Base-by-base conservation (phyloP, 2,329 filamentous ascomycete genomes). In the Penicillium hesseltinei region DNA sequence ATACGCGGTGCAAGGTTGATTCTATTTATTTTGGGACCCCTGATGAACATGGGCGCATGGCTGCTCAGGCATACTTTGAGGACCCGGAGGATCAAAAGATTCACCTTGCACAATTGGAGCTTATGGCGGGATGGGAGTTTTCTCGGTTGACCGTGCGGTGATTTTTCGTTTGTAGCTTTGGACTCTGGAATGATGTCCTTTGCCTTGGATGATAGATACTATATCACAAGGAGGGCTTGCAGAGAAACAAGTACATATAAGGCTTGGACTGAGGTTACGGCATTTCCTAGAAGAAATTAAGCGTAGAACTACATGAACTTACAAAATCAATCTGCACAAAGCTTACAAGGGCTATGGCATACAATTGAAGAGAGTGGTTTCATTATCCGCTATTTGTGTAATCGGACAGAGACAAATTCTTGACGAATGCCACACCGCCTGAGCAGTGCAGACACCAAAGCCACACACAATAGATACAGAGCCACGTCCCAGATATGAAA, bases 1-100 rank as follows among this genome's bases (percentile, higher is more conserved):
- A 61, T 39, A 55, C 58, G 36, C n/a, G 56, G 11, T 62, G 60
- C 27, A 50, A 59, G 29, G 52, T 59, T 36, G 58, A 61, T 55
- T 56, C 56, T 4, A 27, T 43, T 11, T 59, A 61, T 39, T 61
- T 62, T 42, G 15, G 27, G 23, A 17, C 9, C 5, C 23, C 44
- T 5, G 45, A 47, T 19, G 35, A 50, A n/a, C 33, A 11, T 27
- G 51, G 10, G 15, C 19, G 11, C 9, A 13, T 49, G n/a, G n/a
- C 33, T 27, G 47, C 47, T 10, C 51, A 58, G 13, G 36, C n/a
- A 27, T 17, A 52, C 19, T 58, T 60, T 44, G 51, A 54, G 25
- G 46, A 55, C 17, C 13, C 36, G 4, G 55, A 55, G 47, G 58
- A 60, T 33, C 31, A 19, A 6, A 55, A 42, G 13, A 50, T 60